Base-by-base conservation (phyloP, 768 basidiomycete species). In the Cubamyces sp. region DNA sequence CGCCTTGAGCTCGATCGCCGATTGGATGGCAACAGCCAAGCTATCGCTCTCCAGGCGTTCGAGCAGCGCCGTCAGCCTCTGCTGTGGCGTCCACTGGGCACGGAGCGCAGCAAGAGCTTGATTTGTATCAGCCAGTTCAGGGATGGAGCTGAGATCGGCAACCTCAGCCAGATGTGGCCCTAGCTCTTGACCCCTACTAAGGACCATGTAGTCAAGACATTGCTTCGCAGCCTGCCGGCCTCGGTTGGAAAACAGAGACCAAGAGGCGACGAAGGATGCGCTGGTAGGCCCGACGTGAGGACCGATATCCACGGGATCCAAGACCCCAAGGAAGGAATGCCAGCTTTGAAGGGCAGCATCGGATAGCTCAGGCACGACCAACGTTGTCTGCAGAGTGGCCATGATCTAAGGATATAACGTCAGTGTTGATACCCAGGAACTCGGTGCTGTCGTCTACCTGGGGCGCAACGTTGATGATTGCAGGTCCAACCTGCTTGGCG, bases 371-470 rank as follows among this genome's bases (percentile, higher is more conserved):
- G 83, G 82, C 12, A 92, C 81, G 37, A 79, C 74, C n/a, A 97
- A 81, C 77, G 90, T 91, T 6, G 91, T 94, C 76, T 98, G 96
- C 41, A 99, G 83, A 18, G 91, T 94, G 0, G 96, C 94, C 91
- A 98, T 94, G 67, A 98, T 88, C 96, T 99, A 66, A n/a, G 25
- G 15, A 41, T 34, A 58, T 46, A 66, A 67, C 1, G 66, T 61
- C 28, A 62, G 45, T 39, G 15, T 15, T 40, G 19, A 30, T 3
- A 34, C 46, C 16, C 39, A 8, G 19, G n/a, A 42, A 5, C 4
- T 9, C 18, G n/a, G n/a, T 21, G 11, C 5, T 3, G 21, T 51
- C 23, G 23, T 41, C 57, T 67, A 94, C 96, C 86, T 98, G 96
- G 19, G 94, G 93, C 4, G 93, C 87, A 56, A 94, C 88, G 48